Base-by-base conservation (phyloP, 768 basidiomycete genomes). In the Asterophora parasitica region DNA sequence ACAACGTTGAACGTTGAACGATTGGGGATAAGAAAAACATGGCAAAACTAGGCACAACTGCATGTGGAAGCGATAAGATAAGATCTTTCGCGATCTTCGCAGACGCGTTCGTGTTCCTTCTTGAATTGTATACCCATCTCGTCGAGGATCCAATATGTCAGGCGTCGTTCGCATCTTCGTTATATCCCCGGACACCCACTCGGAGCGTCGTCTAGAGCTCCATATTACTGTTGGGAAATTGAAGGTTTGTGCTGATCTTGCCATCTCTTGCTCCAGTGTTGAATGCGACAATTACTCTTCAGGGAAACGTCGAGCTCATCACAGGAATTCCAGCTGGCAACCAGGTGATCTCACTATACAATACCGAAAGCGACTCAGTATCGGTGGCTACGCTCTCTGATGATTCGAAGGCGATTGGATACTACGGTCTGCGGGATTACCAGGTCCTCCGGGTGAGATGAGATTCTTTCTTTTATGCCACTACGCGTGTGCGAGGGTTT, bases 311-410 rank as follows among this genome's bases (percentile, higher is more conserved):
- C 26, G 90, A 93, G 61, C 76, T 83, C 46, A 80, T 96, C 58
- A 98, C 95, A n/a, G 95, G 95, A 17, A 86, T 97, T 42, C 82
- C 88, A 1, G 74, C 77, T 3, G 70, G 70, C 43, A 84, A 85
- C 53, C 95, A 98, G 60, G 52, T 63, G 1, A 77, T 98, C 37
- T 65, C 76, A 0, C 63, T 96, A 7, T 74, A 78, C 28, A 76
- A 81, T 3, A 76, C 82, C 2, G 77, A 83, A 40, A 72, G 68
- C 8, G 78, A 81, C 50, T 59, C 67, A 1, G 65, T 69, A 32
- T 66, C 78, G 7, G 57, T 87, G 10, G 76, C 72, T 4, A 61
- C 70, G 4, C 70, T 97, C 12, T 70, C 76, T 4, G 85, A 95
- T 51, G 86, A 90, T 51, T 59, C 68, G 3, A 77, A 77, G 58